These are phyloP conservation scores for Zea luxurians DNA, from an alignment of 176 grass and related monocot species.

Conservation along the genomic window DNA sequence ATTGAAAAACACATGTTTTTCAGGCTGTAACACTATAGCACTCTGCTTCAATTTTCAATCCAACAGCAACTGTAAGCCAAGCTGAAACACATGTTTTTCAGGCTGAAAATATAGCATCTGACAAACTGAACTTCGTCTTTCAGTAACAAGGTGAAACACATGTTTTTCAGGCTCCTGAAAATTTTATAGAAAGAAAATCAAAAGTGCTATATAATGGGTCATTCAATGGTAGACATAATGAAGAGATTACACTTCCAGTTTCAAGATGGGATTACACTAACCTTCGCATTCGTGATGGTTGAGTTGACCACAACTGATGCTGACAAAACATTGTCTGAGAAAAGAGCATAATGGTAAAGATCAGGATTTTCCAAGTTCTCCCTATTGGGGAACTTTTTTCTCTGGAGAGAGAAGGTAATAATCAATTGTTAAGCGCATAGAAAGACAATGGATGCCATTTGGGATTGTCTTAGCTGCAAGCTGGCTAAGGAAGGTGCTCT, in stretches of 20 bases:
- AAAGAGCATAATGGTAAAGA: constrained; percentile 70
- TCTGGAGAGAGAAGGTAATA: constrained; percentile 67
- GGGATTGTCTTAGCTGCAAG: constrained; percentile 69
- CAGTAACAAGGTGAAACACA: constrained; percentile 71
- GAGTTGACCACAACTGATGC: too few relatives aligned
- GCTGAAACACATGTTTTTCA: too few relatives aligned
- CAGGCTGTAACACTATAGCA: too few relatives aligned
- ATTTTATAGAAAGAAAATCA: not conserved
- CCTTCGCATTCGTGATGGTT: too few relatives aligned
- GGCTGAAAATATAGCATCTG: too few relatives aligned
- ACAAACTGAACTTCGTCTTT: too few relatives aligned
- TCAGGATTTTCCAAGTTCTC: constrained; percentile 65
- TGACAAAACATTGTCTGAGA: too few relatives aligned
- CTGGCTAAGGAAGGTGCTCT: constrained; percentile 69
- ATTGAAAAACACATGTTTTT: too few relatives aligned
- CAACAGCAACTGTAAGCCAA: too few relatives aligned
- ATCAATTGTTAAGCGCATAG: constrained; percentile 64
- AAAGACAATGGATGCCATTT: constrained; percentile 66
- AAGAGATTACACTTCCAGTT: too few relatives aligned
- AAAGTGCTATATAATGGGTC: not conserved
- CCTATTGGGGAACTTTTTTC: constrained; percentile 61
- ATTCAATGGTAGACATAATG: not conserved
- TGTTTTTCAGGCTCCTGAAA: constrained; percentile 71
- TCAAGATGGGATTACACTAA: too few relatives aligned
- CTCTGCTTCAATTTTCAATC: too few relatives aligned